Evolutionary conservation across 495 filamentous ascomycete species (phyloP).

Genomic region (Tirmania nivea): DNA sequence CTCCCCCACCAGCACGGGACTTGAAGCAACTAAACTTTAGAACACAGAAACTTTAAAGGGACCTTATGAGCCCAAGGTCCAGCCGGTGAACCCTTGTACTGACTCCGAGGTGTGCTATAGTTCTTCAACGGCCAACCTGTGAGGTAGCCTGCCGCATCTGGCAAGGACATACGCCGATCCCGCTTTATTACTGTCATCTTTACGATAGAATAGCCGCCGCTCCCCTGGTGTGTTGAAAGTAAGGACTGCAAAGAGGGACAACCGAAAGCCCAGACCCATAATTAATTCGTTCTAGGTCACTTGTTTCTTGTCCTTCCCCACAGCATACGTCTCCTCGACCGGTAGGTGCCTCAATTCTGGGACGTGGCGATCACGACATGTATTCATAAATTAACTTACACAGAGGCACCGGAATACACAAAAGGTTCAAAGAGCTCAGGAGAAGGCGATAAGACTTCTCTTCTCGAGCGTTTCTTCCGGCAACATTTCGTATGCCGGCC

Average conservation of each 20-base stretch:
- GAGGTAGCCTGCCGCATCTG: not conserved
- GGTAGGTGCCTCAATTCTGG: not conserved
- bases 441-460: not conserved
- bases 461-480: not conserved
- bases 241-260: not conserved
- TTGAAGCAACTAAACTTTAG: no score
- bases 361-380: not conserved
- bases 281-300: no score
- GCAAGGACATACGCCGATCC: not conserved
- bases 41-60: no score
- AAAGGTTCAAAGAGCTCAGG: not conserved
- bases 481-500: constrained; percentile 35
- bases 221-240: not conserved
- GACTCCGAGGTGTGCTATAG: no score
- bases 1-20: not conserved
- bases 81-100: no score
- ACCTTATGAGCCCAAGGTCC: no score
- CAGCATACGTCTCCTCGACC: not conserved
- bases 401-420: no score
- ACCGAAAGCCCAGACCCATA: not conserved
- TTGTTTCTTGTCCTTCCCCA: no score
- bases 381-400: no score
- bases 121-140: not conserved
- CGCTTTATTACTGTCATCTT: not conserved
- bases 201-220: not conserved